Conservation (phyloP, 768 basidiomycete genomes). For the Suillus subaureus region DNA sequence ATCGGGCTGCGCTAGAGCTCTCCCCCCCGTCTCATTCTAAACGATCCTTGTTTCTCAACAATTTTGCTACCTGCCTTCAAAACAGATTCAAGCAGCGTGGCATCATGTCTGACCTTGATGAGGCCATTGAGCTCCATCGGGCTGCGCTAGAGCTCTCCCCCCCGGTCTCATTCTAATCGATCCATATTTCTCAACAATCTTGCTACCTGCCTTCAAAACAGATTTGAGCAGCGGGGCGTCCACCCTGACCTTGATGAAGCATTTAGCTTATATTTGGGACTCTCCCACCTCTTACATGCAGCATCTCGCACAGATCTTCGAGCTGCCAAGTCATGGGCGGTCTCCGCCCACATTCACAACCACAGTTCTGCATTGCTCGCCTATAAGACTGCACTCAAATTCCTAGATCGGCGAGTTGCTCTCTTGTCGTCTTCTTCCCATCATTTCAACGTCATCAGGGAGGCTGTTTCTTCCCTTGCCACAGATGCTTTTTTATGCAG, state of each 20-base stretch:
- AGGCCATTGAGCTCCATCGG: not conserved
- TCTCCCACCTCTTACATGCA: not conserved
- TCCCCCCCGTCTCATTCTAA: not conserved
- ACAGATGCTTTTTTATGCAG: conserved; percentile 30
- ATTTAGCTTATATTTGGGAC: not conserved
- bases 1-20: not conserved
- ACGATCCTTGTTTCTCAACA: not conserved
- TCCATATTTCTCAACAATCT: too few relatives aligned
- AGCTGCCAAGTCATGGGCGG: not conserved
- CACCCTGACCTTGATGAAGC: not conserved
- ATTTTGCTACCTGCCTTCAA: not conserved
- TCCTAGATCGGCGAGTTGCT: conserved; percentile 3
- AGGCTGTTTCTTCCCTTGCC: conserved; percentile 14
- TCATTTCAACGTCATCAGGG: not conserved
- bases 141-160: too few relatives aligned
- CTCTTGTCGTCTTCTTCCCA: not conserved
- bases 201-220: not conserved
- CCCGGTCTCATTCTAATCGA: too few relatives aligned
- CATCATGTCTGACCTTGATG: conserved; percentile 12
- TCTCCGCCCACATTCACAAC: not conserved
- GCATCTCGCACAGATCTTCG: not conserved
- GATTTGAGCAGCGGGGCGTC: not conserved
- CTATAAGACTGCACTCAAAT: conserved; percentile 7
- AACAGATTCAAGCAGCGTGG: not conserved
- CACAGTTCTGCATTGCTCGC: not conserved